Evolutionary conservation across 2,329 filamentous ascomycete species (phyloP).

Genomic region (Lachnellula hyalina): DNA sequence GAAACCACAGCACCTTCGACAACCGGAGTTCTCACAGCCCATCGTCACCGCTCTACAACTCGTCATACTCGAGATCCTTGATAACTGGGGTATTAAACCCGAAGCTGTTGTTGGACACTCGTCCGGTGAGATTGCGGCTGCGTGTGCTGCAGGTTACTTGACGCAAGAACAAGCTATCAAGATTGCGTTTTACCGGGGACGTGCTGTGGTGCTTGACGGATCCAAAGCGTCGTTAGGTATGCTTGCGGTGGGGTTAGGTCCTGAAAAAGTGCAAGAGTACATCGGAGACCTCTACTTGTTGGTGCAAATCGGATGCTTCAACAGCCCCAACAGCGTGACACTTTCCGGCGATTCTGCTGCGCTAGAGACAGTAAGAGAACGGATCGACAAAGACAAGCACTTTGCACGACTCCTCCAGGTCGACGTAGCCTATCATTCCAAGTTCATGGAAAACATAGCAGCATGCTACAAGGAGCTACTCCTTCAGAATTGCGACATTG

Average conservation of each 20-base stretch:
- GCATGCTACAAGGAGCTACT: conserved; percentile 16
- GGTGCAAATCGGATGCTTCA: conserved; percentile 23
- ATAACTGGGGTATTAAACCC: conserved; percentile 36
- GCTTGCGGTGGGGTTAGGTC: conserved; percentile 8
- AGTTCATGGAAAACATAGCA: conserved; percentile 26
- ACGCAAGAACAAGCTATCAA: conserved; percentile 27
- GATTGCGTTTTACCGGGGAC: conserved; percentile 25
- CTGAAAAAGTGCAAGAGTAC: conserved; percentile 3
- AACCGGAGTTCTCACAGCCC: conserved; percentile 23
- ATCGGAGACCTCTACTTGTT: not conserved
- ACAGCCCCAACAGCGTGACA: conserved; percentile 18
- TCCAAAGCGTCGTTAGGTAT: conserved; percentile 4
- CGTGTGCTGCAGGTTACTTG: conserved; percentile 35
- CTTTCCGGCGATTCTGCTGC: conserved; percentile 12
- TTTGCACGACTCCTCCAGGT: conserved; percentile 28
- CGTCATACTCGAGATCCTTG: conserved; percentile 36
- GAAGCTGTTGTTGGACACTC: conserved; percentile 39
- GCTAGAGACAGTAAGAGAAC: not conserved
- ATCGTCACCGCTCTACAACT: conserved; percentile 41
- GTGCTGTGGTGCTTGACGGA: not conserved
- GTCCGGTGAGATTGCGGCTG: conserved; percentile 42
- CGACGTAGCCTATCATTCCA: conserved; percentile 38
- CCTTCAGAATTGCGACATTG: not conserved
- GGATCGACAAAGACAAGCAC: conserved; percentile 11
- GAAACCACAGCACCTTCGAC: not conserved